Evolutionary conservation across 306 rosid species (phyloP), one percentile per base, ranked within the genome.

Genomic region (Cucurbita moschata): DNA sequence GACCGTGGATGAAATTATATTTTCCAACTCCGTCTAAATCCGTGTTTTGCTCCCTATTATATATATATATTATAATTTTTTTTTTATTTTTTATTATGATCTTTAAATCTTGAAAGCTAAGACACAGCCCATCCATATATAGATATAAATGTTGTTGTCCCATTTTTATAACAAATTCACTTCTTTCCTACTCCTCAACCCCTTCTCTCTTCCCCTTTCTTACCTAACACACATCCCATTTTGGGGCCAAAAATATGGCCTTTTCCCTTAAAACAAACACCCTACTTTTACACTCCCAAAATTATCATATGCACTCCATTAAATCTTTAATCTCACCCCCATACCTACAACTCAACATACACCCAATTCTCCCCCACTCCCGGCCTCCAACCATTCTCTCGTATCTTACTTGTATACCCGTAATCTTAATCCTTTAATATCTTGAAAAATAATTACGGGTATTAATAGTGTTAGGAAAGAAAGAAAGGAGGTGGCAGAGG

Each of bases 61-160:
- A 21, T 21, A 21, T 21, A 21, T 21, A 21, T 21, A 21, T 21
- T 21, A 21, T 21, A 21, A 21, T 21, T 21, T 21, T 0, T 21
- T 21, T 1, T 23, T 23, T 30, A n/a, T n/a, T 30, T 30, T 2
- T 30, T 26, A 26, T 21, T 26, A 26, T 26, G 3, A 26, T 30
- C 4, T 30, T 30, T 30, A 30, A 30, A 30, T 88, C 96, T 90
- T 90, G 83, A 74, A 88, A 86, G 90, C 88, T 71, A 90, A 90
- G 96, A 77, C 79, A 71, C 47, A 54, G 4, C 43, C 12, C 68
- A 61, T 61, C 43, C 14, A 14, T 50, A 50, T 13, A 5, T 14
- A 50, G 13, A 62, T 16, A 38, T 14, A 38, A 0, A 49, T 49
- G 12, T 49, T 15, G 15, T 53, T 58, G 40, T 6, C 16, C 5